Conservation (phyloP, 345 rosid species). For the Pistacia integerrima region DNA sequence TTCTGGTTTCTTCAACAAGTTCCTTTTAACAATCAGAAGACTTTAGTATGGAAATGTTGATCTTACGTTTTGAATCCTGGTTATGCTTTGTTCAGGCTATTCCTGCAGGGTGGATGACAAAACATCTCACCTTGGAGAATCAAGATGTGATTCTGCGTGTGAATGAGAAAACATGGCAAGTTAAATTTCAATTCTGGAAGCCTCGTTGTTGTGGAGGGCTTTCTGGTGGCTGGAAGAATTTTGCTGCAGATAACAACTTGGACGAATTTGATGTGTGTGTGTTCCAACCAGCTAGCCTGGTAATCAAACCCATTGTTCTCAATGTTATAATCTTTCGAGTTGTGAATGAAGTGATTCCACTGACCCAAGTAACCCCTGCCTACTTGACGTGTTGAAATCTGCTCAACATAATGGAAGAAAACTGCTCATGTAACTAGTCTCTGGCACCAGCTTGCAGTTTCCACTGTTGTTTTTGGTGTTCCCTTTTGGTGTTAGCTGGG, state of each 20-base stretch:
- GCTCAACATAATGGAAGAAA: neutral
- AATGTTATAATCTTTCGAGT: slow-evolving; percentile 45
- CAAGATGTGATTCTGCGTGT: slow-evolving; percentile 41
- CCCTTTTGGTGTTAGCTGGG: neutral
- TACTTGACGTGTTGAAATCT: neutral
- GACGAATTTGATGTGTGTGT: slow-evolving; percentile 52
- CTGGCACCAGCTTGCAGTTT: neutral
- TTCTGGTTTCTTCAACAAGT: neutral
- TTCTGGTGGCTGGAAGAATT: slow-evolving; percentile 52
- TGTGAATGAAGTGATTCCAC: slow-evolving; percentile 23
- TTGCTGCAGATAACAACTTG: slow-evolving; percentile 47
- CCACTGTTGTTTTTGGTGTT: neutral
- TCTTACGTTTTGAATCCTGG: neutral
- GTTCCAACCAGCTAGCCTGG: slow-evolving; percentile 32
- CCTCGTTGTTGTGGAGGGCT: slow-evolving; percentile 39
- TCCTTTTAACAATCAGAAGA: neutral
- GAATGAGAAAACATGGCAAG: slow-evolving; percentile 37
- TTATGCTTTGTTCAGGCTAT: slow-evolving; percentile 33
- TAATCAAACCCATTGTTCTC: slow-evolving; percentile 27
- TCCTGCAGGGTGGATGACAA: slow-evolving; percentile 39
- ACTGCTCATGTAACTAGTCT: neutral
- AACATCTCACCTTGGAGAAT: slow-evolving; percentile 27
- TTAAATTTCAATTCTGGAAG: slow-evolving; percentile 22
- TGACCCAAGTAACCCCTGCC: slow-evolving; percentile 16
- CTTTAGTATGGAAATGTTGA: neutral